phyloP scores from a whole-genome alignment of 2,329 filamentous ascomycete genomes.

The Magnaporthiopsis incrustans region DNA sequence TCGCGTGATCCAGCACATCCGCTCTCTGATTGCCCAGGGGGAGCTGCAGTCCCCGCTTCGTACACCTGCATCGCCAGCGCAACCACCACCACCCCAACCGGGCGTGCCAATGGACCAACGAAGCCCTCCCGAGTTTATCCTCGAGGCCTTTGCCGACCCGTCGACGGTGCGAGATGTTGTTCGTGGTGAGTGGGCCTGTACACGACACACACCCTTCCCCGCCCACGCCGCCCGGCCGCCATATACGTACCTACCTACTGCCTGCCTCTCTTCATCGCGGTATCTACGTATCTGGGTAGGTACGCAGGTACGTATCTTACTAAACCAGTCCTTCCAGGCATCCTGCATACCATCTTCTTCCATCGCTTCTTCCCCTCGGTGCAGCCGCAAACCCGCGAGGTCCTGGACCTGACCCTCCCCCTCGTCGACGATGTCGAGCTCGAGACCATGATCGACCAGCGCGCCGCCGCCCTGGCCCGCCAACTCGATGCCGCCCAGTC shows the following conservation, averaged over 20 bases:
- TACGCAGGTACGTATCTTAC: too few species aligned
- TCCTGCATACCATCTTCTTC: conserved; percentile 97
- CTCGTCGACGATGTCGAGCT: conserved; percentile 86
- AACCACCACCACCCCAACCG: background rate
- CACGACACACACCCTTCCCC: too few species aligned
- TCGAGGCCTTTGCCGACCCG: conserved; percentile 90
- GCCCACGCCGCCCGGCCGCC: too few species aligned
- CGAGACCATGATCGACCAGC: conserved; percentile 87
- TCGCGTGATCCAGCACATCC: too few species aligned
- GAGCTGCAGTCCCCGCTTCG: background rate
- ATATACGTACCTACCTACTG: too few species aligned
- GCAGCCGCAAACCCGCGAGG: conserved; percentile 72
- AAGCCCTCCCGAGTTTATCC: conserved; percentile 74
- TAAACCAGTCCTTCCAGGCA: conserved; percentile 43
- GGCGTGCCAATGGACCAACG: conserved; percentile 36
- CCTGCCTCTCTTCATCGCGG: too few species aligned
- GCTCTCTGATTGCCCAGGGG: background rate
- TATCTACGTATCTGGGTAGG: too few species aligned
- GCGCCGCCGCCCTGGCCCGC: conserved; percentile 69
- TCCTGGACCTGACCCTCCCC: conserved; percentile 84
- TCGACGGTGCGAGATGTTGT: conserved; percentile 85
- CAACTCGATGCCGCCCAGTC: conserved; percentile 51
- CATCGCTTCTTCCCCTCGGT: conserved; percentile 92
- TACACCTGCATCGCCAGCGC: background rate
- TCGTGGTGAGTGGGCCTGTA: conserved; percentile 54